Evolutionary conservation across 306 rosid genomes (phyloP).

Genomic region (Ziziphus jujuba): DNA sequence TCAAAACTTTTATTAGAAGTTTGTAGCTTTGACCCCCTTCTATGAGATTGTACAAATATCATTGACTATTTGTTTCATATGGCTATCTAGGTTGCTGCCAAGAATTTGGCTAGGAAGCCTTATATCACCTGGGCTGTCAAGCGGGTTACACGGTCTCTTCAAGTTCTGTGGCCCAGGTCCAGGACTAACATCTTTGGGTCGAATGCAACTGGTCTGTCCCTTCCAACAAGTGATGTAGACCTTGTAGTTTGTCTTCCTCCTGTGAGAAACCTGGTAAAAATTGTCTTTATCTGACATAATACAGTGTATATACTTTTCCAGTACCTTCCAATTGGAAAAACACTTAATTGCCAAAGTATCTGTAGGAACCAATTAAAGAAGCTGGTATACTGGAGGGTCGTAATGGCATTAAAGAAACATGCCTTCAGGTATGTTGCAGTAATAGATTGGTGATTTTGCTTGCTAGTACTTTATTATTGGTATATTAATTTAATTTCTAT

Average conservation of each 20-base stretch:
- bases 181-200: slow-evolving; percentile 91
- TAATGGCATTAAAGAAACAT: slow-evolving; percentile 95
- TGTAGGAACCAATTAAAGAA: slow-evolving; percentile 96
- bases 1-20: slow-evolving; percentile 20
- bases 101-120: slow-evolving; percentile 80
- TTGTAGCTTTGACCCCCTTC: slow-evolving; percentile 23
- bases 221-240: slow-evolving; percentile 98
- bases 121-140: slow-evolving; percentile 95
- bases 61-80: slow-evolving; percentile 23
- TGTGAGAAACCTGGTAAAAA: slow-evolving; percentile 87
- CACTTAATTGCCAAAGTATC: slow-evolving; percentile 7
- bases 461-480: no score
- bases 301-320: background rate
- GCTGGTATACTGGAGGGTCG: slow-evolving; percentile 99
- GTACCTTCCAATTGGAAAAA: slow-evolving; percentile 17
- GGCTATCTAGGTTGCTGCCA: slow-evolving; percentile 73
- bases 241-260: slow-evolving; percentile 95
- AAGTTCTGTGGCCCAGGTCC: slow-evolving; percentile 97
- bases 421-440: slow-evolving; percentile 87
- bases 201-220: slow-evolving; percentile 87
- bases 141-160: slow-evolving; percentile 88
- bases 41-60: slow-evolving; percentile 18
- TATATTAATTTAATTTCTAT: no score
- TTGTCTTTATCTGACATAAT: slow-evolving; percentile 7
- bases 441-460: background rate